phyloP scores from a whole-genome alignment of 306 rosid species.

The Elaeagnus macrophylla region DNA sequence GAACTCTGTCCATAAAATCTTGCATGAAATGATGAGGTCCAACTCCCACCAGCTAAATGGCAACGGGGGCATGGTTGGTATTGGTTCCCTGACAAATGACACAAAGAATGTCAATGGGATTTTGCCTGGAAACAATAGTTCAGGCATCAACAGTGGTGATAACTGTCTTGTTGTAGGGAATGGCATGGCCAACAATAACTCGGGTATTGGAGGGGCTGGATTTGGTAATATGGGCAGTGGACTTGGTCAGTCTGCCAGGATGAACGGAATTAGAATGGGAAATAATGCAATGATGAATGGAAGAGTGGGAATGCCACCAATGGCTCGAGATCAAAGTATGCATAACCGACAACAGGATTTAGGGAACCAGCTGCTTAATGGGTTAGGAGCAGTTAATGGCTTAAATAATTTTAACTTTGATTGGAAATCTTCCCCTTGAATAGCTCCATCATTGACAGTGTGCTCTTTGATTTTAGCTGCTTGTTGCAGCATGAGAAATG shows the following conservation, averaged over 20 bases:
- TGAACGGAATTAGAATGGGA: conserved; percentile 75
- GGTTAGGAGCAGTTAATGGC: conserved; percentile 76
- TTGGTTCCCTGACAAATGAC: conserved; percentile 61
- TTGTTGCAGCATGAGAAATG: conserved; percentile 39
- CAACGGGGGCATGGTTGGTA: conserved; percentile 37
- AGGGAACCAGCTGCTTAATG: conserved; percentile 79
- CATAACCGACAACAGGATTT: conserved; percentile 69
- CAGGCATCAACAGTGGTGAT: conserved; percentile 44
- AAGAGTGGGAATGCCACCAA: conserved; percentile 66
- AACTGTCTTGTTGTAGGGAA: conserved; percentile 50
- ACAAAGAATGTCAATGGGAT: conserved; percentile 65
- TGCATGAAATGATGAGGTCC: conserved; percentile 72
- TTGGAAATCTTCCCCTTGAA: conserved; percentile 79
- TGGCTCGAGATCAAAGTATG: conserved; percentile 76
- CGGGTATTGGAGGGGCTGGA: conserved; percentile 48
- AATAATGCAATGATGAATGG: conserved; percentile 75
- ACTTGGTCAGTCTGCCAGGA: conserved; percentile 63
- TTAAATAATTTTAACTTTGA: conserved; percentile 77
- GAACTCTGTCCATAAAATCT: conserved; percentile 77
- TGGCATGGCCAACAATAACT: conserved; percentile 44
- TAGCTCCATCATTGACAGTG: conserved; percentile 6
- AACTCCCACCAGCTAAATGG: conserved; percentile 55
- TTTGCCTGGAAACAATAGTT: conserved; percentile 36
- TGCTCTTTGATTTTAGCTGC: conserved; percentile 27
- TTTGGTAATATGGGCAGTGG: conserved; percentile 56